Conservation (phyloP, 2,329 filamentous ascomycete genomes). For the Colletotrichum sp. region DNA sequence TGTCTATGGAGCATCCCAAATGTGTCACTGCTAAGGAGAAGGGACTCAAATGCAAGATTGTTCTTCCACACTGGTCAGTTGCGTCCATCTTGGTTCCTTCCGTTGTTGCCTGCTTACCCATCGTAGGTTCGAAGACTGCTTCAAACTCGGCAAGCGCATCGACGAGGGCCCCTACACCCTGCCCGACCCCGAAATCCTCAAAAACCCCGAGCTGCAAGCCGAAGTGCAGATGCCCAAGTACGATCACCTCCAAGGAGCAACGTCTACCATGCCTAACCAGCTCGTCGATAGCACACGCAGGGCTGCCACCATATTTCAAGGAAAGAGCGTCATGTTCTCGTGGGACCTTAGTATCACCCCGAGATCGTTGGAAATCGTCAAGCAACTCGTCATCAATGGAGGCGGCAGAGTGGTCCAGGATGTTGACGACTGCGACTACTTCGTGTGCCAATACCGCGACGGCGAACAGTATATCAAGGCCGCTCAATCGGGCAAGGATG, state of each 20-base stretch:
- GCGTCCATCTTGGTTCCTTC: too few species aligned
- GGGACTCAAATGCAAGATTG: constrained; percentile 76
- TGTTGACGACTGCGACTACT: constrained; percentile 78
- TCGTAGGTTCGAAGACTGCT: constrained; percentile 81
- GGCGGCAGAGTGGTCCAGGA: constrained; percentile 72
- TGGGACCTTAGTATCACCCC: constrained; percentile 73
- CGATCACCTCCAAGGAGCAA: constrained; percentile 71
- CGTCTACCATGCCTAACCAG: constrained; percentile 51
- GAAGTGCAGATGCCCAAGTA: constrained; percentile 62
- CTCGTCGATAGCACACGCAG: constrained; percentile 47
- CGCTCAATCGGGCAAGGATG: constrained; percentile 77
- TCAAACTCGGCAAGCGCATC: constrained; percentile 90
- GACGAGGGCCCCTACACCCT: constrained; percentile 86
- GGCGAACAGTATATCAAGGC: constrained; percentile 80
- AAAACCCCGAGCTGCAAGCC: constrained; percentile 59
- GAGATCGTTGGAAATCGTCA: constrained; percentile 71
- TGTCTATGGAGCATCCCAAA: constrained; percentile 77
- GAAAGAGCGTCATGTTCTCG: constrained; percentile 79
- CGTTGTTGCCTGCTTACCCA: too few species aligned
- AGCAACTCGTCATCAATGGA: constrained; percentile 72
- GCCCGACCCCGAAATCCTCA: constrained; percentile 85
- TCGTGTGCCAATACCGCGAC: constrained; percentile 86
- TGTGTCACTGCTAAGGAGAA: constrained; percentile 68
- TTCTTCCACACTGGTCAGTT: constrained; percentile 82
- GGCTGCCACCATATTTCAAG: constrained; percentile 76